Base-by-base conservation (phyloP, 1,284 basidiomycete genomes). In the Testicularia cyperi region DNA sequence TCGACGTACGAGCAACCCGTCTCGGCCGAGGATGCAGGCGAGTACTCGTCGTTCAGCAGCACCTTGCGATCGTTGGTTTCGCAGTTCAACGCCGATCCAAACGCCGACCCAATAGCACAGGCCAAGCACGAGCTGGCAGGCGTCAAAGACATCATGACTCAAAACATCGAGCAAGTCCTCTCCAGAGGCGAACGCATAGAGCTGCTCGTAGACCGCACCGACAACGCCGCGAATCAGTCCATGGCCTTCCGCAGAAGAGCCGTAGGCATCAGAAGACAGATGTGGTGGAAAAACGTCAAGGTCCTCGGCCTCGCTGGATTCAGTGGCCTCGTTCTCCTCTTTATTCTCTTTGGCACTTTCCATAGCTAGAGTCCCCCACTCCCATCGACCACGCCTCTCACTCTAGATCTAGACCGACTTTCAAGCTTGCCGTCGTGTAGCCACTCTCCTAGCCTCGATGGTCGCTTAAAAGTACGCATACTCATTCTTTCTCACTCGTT, bases 61-160 rank as follows among this genome's bases (percentile, higher is more conserved):
- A 41, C 37, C 9, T 58, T 76, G 1, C 21, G 22, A 2, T 15
- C 29, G 83, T 82, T 68, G 25, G 42, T 61, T 18, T 30, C 88
- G 68, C 84, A 85, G 44, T 97, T 89, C 81, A 92, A 90, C 72
- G 88, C 88, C 26, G 80, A 85, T 13, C 91, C 91, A n/a, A 89
- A 90, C 7, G 80, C 83, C 5, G 94, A 98, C 75, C 90, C 92
- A 47, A 85, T 97, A 48, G 80, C 85, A 24, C 87, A 89, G 58
- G 94, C 95, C 2, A 91, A 92, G 74, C 83, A 83, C 8, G 92
- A 98, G 75, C 82, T 98, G 23, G 87, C 87, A 55, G 88, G 92
- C 69, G 91, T 94, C 36, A 96, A 96, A 78, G 88, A 94, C 68
- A 91, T 96, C 78, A 95, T 96, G 91, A 92, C 95, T 9, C 55